Evolutionary conservation across 768 basidiomycete genomes (phyloP), one percentile per base, ranked within the genome.

Genomic region (Xerocomellus dryophilus): DNA sequence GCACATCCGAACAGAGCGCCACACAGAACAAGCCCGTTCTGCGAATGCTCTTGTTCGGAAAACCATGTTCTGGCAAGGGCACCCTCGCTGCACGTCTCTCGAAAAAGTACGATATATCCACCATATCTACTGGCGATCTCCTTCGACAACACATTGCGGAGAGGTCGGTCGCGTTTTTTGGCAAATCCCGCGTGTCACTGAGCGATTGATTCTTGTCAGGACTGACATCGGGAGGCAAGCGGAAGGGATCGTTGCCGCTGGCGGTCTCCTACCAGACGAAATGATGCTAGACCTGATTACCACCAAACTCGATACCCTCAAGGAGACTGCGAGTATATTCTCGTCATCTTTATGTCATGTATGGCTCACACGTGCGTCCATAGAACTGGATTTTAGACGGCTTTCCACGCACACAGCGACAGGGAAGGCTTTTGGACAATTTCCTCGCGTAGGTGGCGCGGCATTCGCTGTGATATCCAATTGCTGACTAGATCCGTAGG

Each of bases 331-430:
- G 54, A 34, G 77, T 50, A 1, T 38, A 47, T 45, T 31, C 71
- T 57, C 11, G 15, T 47, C 27, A 9, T 20, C 31, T 38, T 47
- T 7, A 31, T 39, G n/a, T 43, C 38, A 20, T 23, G 21, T 11
- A n/a, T 39, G n/a, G 39, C 46, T 56, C 56, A 46, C 49, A 41
- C 53, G 59, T 56, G 39, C 36, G 27, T 51, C 14, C 31, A 39
- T 43, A 93, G 88, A 86, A 88, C 65, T 94, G 93, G 93, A 85
- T 94, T 56, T 70, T 94, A 46, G 93, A 95, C 56, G 93, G 93
- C 29, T 95, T 95, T 65, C 93, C 93, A 49, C 84, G 93, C 42
- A 95, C 92, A 7, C 75, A 91, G 8, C 81, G 80, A 14, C 93
- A 95, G 67, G 91, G 85, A 9, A 74, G 83, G 64, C 73, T 92